Evolutionary conservation across 2,329 filamentous ascomycete species (phyloP).

Genomic region (Pseudogymnoascus pannorum): DNA sequence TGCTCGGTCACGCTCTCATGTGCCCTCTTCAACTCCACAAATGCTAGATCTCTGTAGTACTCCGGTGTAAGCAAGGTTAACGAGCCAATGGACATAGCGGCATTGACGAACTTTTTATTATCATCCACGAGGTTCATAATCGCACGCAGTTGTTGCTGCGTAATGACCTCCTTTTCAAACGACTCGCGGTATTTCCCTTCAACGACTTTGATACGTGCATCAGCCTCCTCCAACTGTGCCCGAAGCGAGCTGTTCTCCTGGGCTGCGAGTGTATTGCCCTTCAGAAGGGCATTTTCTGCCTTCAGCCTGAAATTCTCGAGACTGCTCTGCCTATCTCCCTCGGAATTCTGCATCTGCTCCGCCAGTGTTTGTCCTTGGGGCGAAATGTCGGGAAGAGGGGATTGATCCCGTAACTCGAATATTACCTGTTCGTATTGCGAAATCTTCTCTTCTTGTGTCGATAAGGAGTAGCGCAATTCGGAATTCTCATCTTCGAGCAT

Average conservation of each 20-base stretch:
- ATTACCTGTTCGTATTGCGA: conserved; percentile 39
- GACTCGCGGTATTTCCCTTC: conserved; percentile 49
- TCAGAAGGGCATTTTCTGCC: conserved; percentile 53
- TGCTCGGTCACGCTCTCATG: conserved; percentile 40
- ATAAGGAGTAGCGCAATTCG: conserved; percentile 19
- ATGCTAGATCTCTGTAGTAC: conserved; percentile 45
- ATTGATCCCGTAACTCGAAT: conserved; percentile 51
- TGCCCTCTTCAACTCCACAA: conserved; percentile 44
- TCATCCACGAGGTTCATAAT: conserved; percentile 45
- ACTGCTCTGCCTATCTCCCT: conserved; percentile 33
- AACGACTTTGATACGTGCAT: conserved; percentile 42
- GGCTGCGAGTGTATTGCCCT: conserved; percentile 45
- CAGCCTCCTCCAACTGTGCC: conserved; percentile 48
- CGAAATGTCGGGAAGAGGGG: neutral
- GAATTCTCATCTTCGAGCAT: conserved; percentile 39
- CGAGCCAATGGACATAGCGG: conserved; percentile 26
- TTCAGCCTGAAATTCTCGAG: conserved; percentile 49
- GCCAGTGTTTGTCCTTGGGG: conserved; percentile 38
- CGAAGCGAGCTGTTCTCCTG: conserved; percentile 48
- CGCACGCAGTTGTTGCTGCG: conserved; percentile 50
- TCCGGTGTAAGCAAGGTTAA: conserved; percentile 38
- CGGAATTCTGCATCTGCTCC: conserved; percentile 46
- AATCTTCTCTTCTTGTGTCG: conserved; percentile 32
- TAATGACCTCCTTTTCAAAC: conserved; percentile 50
- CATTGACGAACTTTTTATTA: conserved; percentile 25